These are phyloP conservation scores for Plasmopara muralis DNA, from an alignment of 352 stramenopile genomes.

Conservation along the genomic window DNA sequence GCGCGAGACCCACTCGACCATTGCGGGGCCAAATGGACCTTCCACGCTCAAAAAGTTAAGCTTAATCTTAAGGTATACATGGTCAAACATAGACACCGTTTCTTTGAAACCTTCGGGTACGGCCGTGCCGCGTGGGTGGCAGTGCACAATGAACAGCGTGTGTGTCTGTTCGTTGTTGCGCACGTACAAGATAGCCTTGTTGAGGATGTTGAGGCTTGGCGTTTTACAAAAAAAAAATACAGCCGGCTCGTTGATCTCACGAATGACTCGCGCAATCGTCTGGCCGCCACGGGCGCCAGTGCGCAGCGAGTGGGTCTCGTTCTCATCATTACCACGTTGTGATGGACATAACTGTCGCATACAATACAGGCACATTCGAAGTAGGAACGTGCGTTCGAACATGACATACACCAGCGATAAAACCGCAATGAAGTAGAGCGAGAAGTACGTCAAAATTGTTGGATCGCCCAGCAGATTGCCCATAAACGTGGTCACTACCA, in stretches of 20 bases:
- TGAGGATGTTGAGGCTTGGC: constrained; percentile 89
- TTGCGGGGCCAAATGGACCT: constrained; percentile 75
- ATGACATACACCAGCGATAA: constrained; percentile 81
- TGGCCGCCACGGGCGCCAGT: constrained; percentile 77
- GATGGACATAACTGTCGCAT: constrained; percentile 74
- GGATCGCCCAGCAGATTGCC: constrained; percentile 82
- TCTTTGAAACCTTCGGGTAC: constrained; percentile 73
- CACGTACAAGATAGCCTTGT: constrained; percentile 95
- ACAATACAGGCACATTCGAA: constrained; percentile 76
- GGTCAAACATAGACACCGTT: constrained; percentile 87
- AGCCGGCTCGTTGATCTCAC: constrained; percentile 83
- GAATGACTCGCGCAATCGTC: constrained; percentile 80
- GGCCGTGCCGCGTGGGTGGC: constrained; percentile 52
- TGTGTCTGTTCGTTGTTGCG: constrained; percentile 91
- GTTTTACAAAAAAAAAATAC: constrained; percentile 93
- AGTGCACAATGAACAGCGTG: constrained; percentile 89
- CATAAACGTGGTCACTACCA: constrained; percentile 83
- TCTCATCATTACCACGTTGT: constrained; percentile 27
- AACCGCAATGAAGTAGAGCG: constrained; percentile 82
- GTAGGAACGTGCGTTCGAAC: constrained; percentile 84
- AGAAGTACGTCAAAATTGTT: constrained; percentile 85
- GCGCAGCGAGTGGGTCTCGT: constrained; percentile 50
- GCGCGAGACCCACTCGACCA: constrained; percentile 89
- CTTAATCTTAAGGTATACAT: constrained; percentile 94
- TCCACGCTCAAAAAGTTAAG: constrained; percentile 90